Evolutionary conservation across 2,329 filamentous ascomycete genomes (phyloP).

Genomic region (Alternaria tenuissima): DNA sequence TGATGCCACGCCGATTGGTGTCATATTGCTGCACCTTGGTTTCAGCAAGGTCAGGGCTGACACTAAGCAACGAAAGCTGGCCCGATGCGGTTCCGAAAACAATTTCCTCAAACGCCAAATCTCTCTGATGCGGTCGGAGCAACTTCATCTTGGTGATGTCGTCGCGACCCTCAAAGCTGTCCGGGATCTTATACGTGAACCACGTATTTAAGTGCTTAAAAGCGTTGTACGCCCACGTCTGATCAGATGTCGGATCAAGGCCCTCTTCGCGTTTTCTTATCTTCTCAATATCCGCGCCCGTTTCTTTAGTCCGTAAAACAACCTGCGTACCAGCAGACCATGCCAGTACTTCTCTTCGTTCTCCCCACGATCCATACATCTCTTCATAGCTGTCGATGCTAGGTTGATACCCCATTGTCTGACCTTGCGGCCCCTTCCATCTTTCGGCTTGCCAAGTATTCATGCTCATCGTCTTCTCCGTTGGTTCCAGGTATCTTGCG

Average conservation of each 20-base stretch:
- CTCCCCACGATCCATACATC: slow-evolving; percentile 49
- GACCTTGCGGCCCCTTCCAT: slow-evolving; percentile 55
- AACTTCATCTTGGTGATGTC: slow-evolving; percentile 67
- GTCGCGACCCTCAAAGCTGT: slow-evolving; percentile 62
- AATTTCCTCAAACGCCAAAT: slow-evolving; percentile 54
- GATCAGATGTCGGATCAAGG: slow-evolving; percentile 18
- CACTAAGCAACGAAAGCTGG: slow-evolving; percentile 52
- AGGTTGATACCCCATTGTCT: slow-evolving; percentile 68
- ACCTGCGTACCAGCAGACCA: slow-evolving; percentile 69
- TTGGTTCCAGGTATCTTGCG: slow-evolving; percentile 61
- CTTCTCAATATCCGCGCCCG: slow-evolving; percentile 39
- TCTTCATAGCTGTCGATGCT: slow-evolving; percentile 66
- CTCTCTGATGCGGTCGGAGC: slow-evolving; percentile 54
- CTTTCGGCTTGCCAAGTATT: slow-evolving; percentile 43
- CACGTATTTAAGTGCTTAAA: slow-evolving; percentile 53
- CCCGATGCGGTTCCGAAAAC: slow-evolving; percentile 66
- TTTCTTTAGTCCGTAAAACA: slow-evolving; percentile 59
- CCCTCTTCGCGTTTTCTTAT: slow-evolving; percentile 31
- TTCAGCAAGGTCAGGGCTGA: slow-evolving; percentile 22
- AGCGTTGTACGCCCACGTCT: slow-evolving; percentile 39
- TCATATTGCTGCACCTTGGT: slow-evolving; percentile 43
- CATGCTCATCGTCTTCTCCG: slow-evolving; percentile 46
- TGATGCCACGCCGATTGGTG: slow-evolving; percentile 56
- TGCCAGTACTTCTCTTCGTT: slow-evolving; percentile 64
- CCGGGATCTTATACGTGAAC: slow-evolving; percentile 62